These are phyloP conservation scores for Spinellus fusiger DNA, from an alignment of 192 early-diverging fungal genomes.

Conservation along the genomic window DNA sequence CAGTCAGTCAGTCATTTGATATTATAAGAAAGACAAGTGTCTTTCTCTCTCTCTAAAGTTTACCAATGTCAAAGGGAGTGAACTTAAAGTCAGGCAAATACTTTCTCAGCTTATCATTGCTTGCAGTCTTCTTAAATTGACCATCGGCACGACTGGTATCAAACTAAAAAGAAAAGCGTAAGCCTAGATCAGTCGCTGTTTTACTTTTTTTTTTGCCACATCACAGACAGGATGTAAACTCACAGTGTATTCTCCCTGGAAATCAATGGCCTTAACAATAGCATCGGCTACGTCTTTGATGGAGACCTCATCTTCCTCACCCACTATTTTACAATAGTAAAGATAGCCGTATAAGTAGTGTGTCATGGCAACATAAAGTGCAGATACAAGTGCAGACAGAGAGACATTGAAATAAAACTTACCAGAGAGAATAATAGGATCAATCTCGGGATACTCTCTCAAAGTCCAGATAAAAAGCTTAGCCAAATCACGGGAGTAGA, in stretches of 20 bases:
- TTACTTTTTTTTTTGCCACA: too few species aligned
- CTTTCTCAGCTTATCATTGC: conserved; percentile 65
- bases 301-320: conserved; percentile 70
- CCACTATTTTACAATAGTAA: too few species aligned
- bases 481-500: conserved; percentile 75
- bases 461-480: conserved; percentile 77
- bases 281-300: conserved; percentile 72
- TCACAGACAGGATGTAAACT: too few species aligned
- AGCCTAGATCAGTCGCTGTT: not conserved
- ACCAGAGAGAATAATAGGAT: conserved; percentile 80
- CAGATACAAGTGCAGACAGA: too few species aligned
- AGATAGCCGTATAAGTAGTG: not conserved
- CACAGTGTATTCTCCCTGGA: conserved; percentile 52
- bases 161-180: conserved; percentile 35
- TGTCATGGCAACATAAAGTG: too few species aligned
- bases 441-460: conserved; percentile 72
- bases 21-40: conserved; percentile 2
- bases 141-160: conserved; percentile 72
- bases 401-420: too few species aligned
- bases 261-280: conserved; percentile 66
- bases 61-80: conserved; percentile 68
- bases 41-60: not conserved
- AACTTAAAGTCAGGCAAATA: conserved; percentile 73
- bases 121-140: conserved; percentile 82
- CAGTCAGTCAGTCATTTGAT: not conserved